phyloP scores from a whole-genome alignment of 345 rosid genomes.

The Linum tenue region DNA sequence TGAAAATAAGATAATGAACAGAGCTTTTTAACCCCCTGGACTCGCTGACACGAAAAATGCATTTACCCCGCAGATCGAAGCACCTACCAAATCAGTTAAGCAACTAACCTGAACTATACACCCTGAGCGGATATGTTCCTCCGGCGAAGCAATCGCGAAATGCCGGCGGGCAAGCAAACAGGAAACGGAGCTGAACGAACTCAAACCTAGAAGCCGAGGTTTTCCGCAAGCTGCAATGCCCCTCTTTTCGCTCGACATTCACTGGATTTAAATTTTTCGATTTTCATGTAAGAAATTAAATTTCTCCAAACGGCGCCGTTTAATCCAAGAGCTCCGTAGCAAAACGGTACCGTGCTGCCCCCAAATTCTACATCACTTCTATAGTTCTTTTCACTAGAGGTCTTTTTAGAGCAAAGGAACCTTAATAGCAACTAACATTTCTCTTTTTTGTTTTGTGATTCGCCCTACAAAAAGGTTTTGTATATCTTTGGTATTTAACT shows the following conservation, averaged over 20 bases:
- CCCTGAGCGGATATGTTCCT: neutral
- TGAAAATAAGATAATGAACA: neutral
- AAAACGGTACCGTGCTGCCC: too few species aligned
- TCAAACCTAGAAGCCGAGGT: neutral
- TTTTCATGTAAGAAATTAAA: too few species aligned
- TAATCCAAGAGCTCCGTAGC: too few species aligned
- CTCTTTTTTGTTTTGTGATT: too few species aligned
- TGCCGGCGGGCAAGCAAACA: neutral
- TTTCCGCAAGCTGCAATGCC: neutral
- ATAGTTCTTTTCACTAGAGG: too few species aligned
- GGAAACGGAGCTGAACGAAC: neutral
- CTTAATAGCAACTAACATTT: too few species aligned
- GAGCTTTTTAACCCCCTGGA: neutral
- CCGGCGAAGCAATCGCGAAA: neutral
- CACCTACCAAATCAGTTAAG: neutral
- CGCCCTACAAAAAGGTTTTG: too few species aligned
- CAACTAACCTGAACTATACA: neutral
- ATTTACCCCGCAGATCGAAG: neutral
- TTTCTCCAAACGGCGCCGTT: too few species aligned
- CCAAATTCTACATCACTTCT: too few species aligned
- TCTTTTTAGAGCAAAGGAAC: too few species aligned
- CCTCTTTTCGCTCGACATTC: neutral
- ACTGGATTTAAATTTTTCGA: neutral
- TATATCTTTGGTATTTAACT: too few species aligned
- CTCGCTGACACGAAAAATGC: neutral